Evolutionary conservation across 129 eudicot genomes (phyloP).

Genomic region (Centella asiatica): DNA sequence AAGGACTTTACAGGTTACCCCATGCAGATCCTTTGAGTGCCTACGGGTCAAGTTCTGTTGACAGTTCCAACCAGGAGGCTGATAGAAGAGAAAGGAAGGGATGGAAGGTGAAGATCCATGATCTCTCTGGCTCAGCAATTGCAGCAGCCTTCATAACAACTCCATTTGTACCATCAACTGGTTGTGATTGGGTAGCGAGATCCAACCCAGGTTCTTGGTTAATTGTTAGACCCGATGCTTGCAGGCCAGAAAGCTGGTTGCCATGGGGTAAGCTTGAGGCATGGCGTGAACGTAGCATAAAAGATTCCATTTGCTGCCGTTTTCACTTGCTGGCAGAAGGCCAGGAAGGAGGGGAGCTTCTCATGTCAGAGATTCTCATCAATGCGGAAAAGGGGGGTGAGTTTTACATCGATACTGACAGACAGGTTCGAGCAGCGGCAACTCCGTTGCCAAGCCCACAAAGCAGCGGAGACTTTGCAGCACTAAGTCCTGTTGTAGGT

Average conservation of each 20-base stretch:
- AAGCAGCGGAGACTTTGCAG: constrained; percentile 83
- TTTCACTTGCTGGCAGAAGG: constrained; percentile 72
- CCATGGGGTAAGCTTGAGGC: constrained; percentile 97
- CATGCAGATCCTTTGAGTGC: constrained; percentile 58
- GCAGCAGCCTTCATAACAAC: constrained; percentile 96
- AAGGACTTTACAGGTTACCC: constrained; percentile 39
- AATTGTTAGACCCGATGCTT: constrained; percentile 64
- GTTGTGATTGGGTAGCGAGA: constrained; percentile 84
- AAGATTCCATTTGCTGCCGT: constrained; percentile 63
- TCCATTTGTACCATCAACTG: constrained; percentile 86
- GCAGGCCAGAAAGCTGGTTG: constrained; percentile 76
- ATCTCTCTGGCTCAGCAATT: constrained; percentile 85
- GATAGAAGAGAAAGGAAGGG: constrained; percentile 84
- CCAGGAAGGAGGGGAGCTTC: constrained; percentile 67
- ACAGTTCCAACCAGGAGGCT: constrained; percentile 47
- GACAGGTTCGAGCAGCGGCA: constrained; percentile 38
- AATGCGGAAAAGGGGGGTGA: constrained; percentile 83
- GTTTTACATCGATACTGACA: constrained; percentile 64
- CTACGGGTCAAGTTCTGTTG: constrained; percentile 55
- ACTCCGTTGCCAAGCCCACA: constrained; percentile 70
- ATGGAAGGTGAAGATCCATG: constrained; percentile 84
- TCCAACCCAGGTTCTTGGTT: constrained; percentile 94
- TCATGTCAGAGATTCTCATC: constrained; percentile 66
- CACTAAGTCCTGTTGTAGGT: constrained; percentile 48
- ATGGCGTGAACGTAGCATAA: constrained; percentile 78